Evolutionary conservation across 805 yeast genomes (phyloP).

Genomic region (Kuraishia cidri): DNA sequence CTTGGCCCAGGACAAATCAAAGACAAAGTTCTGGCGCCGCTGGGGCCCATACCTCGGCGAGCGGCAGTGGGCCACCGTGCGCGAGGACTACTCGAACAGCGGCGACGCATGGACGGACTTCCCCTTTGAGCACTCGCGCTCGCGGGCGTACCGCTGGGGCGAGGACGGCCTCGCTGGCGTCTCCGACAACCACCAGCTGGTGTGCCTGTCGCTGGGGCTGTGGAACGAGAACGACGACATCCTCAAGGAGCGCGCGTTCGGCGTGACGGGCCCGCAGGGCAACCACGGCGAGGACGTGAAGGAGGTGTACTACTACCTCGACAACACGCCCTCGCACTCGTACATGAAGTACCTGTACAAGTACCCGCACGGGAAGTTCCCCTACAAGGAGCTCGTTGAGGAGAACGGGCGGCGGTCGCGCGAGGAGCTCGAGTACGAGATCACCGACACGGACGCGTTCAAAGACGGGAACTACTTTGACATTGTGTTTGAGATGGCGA

Average conservation of each 20-base stretch:
- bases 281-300: conserved; percentile 96
- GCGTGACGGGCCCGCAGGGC: conserved; percentile 87
- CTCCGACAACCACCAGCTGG: conserved; percentile 70
- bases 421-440: conserved; percentile 67
- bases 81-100: conserved; percentile 79
- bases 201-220: conserved; percentile 73
- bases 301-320: conserved; percentile 76
- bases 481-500: conserved; percentile 84
- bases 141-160: conserved; percentile 88
- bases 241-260: conserved; percentile 79
- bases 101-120: conserved; percentile 92
- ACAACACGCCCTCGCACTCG: conserved; percentile 88
- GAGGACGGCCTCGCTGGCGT: conserved; percentile 94
- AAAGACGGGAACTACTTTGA: conserved; percentile 76
- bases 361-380: conserved; percentile 82
- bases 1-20: conserved; percentile 27
- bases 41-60: conserved; percentile 93
- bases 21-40: conserved; percentile 58
- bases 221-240: conserved; percentile 89
- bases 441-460: conserved; percentile 72
- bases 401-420: conserved; percentile 62
- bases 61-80: conserved; percentile 79
- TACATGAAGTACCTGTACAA: conserved; percentile 88
- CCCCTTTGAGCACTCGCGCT: conserved; percentile 76
- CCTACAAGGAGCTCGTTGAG: conserved; percentile 65